Evolutionary conservation across 306 rosid genomes (phyloP), one percentile per base, ranked within the genome.

Genomic region (Ormosia semicastrata): DNA sequence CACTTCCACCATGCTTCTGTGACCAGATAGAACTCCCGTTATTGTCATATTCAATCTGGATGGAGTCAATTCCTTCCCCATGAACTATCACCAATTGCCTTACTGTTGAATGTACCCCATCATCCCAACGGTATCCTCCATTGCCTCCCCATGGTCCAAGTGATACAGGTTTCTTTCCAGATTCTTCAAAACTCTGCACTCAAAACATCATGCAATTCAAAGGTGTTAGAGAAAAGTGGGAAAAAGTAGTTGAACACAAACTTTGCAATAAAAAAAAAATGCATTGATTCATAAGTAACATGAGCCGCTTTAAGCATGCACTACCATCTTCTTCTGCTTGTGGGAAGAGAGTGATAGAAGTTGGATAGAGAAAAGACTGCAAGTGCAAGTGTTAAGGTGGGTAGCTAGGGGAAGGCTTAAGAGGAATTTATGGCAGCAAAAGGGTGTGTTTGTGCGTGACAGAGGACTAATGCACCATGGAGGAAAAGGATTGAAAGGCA

Each of bases 71-170:
- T 77, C 91, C 94, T 3, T 83, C 81, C 9, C 90, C 98, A 85
- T 87, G 90, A 73, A 64, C 70, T 75, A 94, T 88, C 78, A 92
- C 93, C 62, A 94, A 76, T 77, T 92, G 97, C 88, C 88, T 94
- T 60, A 94, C 74, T 6, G 92, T 73, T 9, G 95, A 86, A 84
- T 81, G 81, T 34, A 86, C 82, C 36, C 93, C 94, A 71, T 94
- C 98, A 24, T 94, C 89, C 91, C 95, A 94, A 32, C 75, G 53
- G 68, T 85, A 53, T 60, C 96, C 94, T 37, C 85, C 88, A 8
- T 77, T 75, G 5, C 98, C 93, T 74, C 97, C 98, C 95, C 93
- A 92, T 62, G 97, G 97, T 39, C 98, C 98, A 83, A 77, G 60
- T 0, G 88, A 47, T 29, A 91, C 66, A 7, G 87, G 82, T 40